Percentiles rank a stretch among this genome's conserved stretches.
Evolutionary conservation across 352 stramenopile species (phyloP).

Genomic region (Phytophthora tentaculata): DNA sequence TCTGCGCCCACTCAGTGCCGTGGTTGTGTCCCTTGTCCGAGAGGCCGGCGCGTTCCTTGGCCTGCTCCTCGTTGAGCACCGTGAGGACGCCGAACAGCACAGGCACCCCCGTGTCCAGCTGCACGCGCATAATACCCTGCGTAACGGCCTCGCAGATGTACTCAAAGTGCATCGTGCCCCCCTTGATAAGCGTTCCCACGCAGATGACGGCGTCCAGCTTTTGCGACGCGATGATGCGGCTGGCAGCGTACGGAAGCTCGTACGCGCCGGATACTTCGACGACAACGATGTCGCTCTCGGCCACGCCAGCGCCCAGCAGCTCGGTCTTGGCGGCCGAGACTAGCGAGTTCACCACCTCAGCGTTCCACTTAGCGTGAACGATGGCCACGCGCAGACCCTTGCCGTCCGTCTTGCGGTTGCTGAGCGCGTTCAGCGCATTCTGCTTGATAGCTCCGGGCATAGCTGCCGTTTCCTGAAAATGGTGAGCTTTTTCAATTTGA

Average conservation of each 20-base stretch:
- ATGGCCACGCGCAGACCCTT: slow-evolving; percentile 80
- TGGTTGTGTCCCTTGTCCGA: slow-evolving; percentile 93
- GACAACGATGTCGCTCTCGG: slow-evolving; percentile 71
- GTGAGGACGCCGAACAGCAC: slow-evolving; percentile 96
- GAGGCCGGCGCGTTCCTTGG: slow-evolving; percentile 90
- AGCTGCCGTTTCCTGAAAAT: neutral
- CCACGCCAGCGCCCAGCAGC: slow-evolving; percentile 66
- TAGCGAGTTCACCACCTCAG: slow-evolving; percentile 79
- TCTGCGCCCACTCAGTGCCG: slow-evolving; percentile 96
- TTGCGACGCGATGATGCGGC: slow-evolving; percentile 87
- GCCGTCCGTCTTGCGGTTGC: slow-evolving; percentile 82
- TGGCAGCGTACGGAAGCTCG: slow-evolving; percentile 96
- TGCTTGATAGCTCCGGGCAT: slow-evolving; percentile 48
- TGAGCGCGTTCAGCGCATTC: slow-evolving; percentile 71
- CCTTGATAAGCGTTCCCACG: slow-evolving; percentile 95
- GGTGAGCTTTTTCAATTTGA: neutral
- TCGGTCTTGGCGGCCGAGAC: slow-evolving; percentile 67
- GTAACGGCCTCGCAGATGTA: slow-evolving; percentile 98
- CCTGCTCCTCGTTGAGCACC: slow-evolving; percentile 96
- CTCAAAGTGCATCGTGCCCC: slow-evolving; percentile 99
- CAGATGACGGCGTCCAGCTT: slow-evolving; percentile 97
- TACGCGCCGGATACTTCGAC: slow-evolving; percentile 94
- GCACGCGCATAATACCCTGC: slow-evolving; percentile 97
- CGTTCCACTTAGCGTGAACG: slow-evolving; percentile 88
- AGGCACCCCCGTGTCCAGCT: slow-evolving; percentile 89